These are phyloP conservation scores for Silene latifolia DNA, from an alignment of 148 eudicot genomes.

Conservation along the genomic window DNA sequence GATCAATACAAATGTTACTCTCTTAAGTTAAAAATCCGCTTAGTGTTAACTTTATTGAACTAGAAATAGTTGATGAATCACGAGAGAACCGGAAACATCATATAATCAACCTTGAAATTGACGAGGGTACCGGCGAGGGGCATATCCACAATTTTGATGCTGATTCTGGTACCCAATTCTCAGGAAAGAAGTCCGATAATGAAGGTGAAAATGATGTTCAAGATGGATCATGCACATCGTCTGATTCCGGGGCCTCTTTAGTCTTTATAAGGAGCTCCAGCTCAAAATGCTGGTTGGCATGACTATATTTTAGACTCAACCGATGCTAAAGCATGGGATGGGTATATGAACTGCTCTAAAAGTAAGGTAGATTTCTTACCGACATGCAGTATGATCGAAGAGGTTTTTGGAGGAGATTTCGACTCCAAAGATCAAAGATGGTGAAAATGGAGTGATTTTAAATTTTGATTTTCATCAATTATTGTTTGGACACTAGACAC, in stretches of 20 bases:
- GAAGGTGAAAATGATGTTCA: slow-evolving; percentile 34
- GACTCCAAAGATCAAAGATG: slow-evolving; percentile 37
- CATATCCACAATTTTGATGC: slow-evolving; percentile 11
- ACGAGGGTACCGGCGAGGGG: slow-evolving; percentile 4
- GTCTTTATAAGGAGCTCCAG: slow-evolving; percentile 24
- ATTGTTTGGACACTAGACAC: too few relatives aligned
- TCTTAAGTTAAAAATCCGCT: too few relatives aligned
- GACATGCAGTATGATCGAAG: slow-evolving; percentile 66
- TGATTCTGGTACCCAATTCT: slow-evolving; percentile 15
- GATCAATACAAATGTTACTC: too few relatives aligned
- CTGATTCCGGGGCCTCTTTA: slow-evolving; percentile 32
- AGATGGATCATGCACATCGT: slow-evolving; percentile 44
- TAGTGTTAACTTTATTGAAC: slow-evolving; percentile 22
- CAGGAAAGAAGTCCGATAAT: slow-evolving; percentile 19
- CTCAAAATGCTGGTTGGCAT: slow-evolving; percentile 26
- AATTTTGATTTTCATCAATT: too few relatives aligned
- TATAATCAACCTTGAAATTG: slow-evolving; percentile 22
- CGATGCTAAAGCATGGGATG: slow-evolving; percentile 54
- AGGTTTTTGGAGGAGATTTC: slow-evolving; percentile 61
- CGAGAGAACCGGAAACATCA: slow-evolving; percentile 23
- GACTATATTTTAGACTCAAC: slow-evolving; percentile 17
- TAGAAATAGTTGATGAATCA: slow-evolving; percentile 25
- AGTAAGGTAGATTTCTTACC: slow-evolving; percentile 48
- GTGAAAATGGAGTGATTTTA: slow-evolving; percentile 13
- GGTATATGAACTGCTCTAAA: slow-evolving; percentile 35